These are phyloP conservation scores for Phylloporus scabripes DNA, from an alignment of 768 basidiomycete species.

Conservation along the genomic window DNA sequence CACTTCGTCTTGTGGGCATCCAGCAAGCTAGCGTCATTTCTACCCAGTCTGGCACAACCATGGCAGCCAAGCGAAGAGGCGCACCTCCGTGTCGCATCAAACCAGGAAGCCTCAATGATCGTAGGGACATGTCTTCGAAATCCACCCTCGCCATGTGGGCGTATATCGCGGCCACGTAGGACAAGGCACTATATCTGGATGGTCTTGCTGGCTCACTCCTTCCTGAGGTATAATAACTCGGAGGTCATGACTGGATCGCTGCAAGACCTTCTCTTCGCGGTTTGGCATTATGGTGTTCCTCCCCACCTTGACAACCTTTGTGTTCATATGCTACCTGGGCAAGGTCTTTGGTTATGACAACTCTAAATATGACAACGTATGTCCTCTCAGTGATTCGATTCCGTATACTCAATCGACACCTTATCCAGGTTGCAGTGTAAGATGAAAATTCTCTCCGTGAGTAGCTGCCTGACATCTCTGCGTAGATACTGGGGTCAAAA, in stretches of 20 bases:
- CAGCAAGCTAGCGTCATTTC: neutral
- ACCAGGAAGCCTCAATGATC: slow-evolving; percentile 5
- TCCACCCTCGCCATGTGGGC: slow-evolving; percentile 9
- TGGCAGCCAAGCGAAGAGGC: slow-evolving; percentile 8
- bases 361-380: slow-evolving; percentile 57
- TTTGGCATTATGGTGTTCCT: slow-evolving; percentile 11
- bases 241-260: neutral
- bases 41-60: slow-evolving; percentile 1
- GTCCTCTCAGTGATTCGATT: slow-evolving; percentile 14
- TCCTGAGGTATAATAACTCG: slow-evolving; percentile 17
- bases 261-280: neutral
- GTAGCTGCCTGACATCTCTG: neutral
- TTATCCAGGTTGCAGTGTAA: slow-evolving; percentile 50
- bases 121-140: slow-evolving; percentile 1
- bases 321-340: slow-evolving; percentile 8
- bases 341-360: slow-evolving; percentile 46
- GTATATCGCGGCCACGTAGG: slow-evolving; percentile 1
- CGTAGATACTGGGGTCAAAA: slow-evolving; percentile 72
- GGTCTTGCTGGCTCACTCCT: neutral
- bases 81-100: neutral
- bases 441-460: slow-evolving; percentile 9
- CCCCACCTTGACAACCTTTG: neutral
- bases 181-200: slow-evolving; percentile 11
- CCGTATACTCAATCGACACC: slow-evolving; percentile 3
- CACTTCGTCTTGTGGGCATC: slow-evolving; percentile 10